Percentiles rank a stretch among this genome's conserved stretches.
phyloP scores from a whole-genome alignment of 176 grass and related monocot genomes.

The Coix lacrymajobi region DNA sequence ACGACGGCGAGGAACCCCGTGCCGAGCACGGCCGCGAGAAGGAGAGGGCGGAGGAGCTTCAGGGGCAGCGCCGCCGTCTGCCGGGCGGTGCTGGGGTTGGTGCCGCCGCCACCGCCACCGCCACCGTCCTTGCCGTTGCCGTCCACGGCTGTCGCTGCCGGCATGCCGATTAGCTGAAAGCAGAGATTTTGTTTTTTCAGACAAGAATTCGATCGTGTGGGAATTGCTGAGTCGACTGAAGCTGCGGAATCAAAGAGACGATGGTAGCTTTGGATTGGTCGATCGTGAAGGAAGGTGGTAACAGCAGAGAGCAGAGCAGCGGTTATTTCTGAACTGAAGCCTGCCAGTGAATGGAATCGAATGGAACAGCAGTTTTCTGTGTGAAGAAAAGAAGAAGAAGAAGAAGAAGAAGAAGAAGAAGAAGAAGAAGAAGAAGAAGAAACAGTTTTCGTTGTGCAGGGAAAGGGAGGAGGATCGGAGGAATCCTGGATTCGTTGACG shows the following conservation, averaged over 20 bases:
- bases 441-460: not conserved
- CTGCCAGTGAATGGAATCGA: not conserved
- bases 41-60: slow-evolving; percentile 32
- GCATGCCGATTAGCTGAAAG: slow-evolving; percentile 13
- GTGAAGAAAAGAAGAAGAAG: not conserved
- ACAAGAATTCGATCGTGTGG: not conserved
- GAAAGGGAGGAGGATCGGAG: not conserved
- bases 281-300: not conserved
- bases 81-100: not conserved
- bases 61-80: not conserved
- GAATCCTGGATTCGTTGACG: slow-evolving; percentile 12
- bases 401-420: not conserved
- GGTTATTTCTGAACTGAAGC: not conserved
- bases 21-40: slow-evolving; percentile 33
- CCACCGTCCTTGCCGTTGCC: slow-evolving; percentile 14
- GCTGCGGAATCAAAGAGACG: not conserved
- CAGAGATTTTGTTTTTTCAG: not conserved
- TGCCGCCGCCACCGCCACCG: not conserved
- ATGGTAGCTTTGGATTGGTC: not conserved
- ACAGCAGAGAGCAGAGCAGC: not conserved
- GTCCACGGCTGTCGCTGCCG: not conserved
- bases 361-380: slow-evolving; percentile 1
- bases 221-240: not conserved
- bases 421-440: not conserved
- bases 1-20: slow-evolving; percentile 29